These are phyloP conservation scores for Fusarium sp. DNA, from an alignment of 2,329 filamentous ascomycete species.

Conservation along the genomic window DNA sequence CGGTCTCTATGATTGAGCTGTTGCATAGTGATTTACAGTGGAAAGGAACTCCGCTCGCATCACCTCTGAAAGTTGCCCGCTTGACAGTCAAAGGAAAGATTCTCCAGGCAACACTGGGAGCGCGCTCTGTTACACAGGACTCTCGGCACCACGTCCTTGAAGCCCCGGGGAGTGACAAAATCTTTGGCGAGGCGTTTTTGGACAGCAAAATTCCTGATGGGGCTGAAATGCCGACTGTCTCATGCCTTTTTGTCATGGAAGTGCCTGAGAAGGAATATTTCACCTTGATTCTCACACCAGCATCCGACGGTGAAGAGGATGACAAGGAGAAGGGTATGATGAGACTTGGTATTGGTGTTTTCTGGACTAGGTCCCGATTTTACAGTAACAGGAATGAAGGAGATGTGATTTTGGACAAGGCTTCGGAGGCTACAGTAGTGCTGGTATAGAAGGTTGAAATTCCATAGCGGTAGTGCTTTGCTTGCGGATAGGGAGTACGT, in stretches of 20 bases:
- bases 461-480: background rate
- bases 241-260: background rate
- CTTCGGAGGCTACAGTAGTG: background rate
- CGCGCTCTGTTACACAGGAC: background rate
- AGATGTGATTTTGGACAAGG: background rate
- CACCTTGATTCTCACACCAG: background rate
- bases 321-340: rapidly evolving
- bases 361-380: background rate
- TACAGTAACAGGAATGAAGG: background rate
- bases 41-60: background rate
- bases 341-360: background rate
- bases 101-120: background rate
- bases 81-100: background rate
- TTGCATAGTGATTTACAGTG: background rate
- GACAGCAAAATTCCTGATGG: background rate
- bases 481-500: background rate
- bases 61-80: background rate
- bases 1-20: background rate
- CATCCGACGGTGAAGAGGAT: background rate
- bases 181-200: background rate
- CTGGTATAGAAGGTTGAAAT: background rate
- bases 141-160: background rate
- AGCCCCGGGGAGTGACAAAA: background rate
- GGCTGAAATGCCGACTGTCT: background rate
- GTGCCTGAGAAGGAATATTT: background rate